Conservation (phyloP, 2,329 filamentous ascomycete genomes). For the Beauveria brongniartii region DNA sequence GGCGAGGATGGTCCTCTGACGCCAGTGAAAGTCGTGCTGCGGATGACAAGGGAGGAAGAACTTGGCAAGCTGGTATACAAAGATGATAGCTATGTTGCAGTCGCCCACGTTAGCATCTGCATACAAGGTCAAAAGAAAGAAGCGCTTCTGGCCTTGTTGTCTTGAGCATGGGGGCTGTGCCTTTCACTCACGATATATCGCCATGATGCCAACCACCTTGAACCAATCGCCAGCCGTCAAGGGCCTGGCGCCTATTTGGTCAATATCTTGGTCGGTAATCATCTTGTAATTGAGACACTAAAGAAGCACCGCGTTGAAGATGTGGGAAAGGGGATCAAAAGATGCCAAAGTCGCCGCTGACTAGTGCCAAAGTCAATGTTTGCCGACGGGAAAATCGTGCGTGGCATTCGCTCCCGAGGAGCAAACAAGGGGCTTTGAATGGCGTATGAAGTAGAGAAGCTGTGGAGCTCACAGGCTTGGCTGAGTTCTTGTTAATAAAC, state of each 20-base stretch:
- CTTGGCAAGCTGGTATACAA: background rate
- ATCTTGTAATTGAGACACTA: background rate
- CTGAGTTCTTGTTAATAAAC: too few relatives aligned
- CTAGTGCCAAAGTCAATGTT: background rate
- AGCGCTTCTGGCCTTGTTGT: background rate
- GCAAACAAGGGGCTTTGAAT: too few relatives aligned
- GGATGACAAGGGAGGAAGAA: background rate
- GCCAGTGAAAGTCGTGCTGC: conserved; percentile 7
- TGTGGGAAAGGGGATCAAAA: background rate
- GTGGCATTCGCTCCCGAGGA: too few relatives aligned
- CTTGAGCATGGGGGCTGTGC: too few relatives aligned
- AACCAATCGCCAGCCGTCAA: background rate
- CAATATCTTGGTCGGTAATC: background rate
- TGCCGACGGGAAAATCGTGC: too few relatives aligned
- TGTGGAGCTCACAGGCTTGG: background rate
- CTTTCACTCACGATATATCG: background rate
- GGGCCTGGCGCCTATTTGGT: background rate
- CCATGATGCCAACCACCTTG: background rate
- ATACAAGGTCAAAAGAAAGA: background rate
- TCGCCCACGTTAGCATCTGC: background rate
- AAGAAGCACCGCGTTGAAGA: background rate
- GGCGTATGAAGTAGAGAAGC: background rate
- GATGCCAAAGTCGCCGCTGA: background rate
- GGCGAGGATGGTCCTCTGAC: conserved; percentile 5
- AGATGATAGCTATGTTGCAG: background rate